Evolutionary conservation across 768 basidiomycete species (phyloP), one percentile per base, ranked within the genome.

Genomic region (Agaricus sinodeliciosus): DNA sequence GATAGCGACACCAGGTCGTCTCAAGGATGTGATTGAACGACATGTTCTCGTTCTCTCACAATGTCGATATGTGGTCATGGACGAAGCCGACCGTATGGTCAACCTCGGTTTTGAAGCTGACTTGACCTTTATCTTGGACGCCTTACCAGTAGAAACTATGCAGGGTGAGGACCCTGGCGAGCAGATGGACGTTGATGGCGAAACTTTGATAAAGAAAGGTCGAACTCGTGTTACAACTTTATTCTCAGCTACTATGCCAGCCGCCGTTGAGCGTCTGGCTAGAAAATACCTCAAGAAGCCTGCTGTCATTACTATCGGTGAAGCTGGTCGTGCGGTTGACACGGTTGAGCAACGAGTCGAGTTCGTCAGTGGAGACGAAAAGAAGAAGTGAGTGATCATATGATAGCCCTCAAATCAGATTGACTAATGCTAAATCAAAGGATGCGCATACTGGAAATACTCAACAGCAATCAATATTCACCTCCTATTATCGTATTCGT

Each of bases 61-160:
- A 68, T 98, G 96, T 68, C 91, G 92, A 2, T 98, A 99, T 64
- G 86, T 99, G 55, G 95, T 99, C 59, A 96, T 99, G 96, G 96
- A 99, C 67, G 96, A 99, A 75, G 96, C 96, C 13, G 96, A 99
- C 67, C 82, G 96, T 48, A 98, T 99, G 96, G 94, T 99, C 56
- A 85, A 94, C 63, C 83, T 98, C 27, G 96, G 96, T 13, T 99
- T 99, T 65, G 96, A 99, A 68, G 81, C 79, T 13, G 94, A 96
- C 65, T 71, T 99, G 43, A 92, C 88, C 22, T 96, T 91, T 67
- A 98, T 99, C 61, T 72, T 99, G 56, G 95, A 98, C 69, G 81
- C 91, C 54, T 77, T 98, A 55, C 96, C 95, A 12, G 76, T 80
- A 3, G 90, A 90, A 53, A 81, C 89, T 44, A 84, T 96, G 80